Conservation (phyloP, 345 rosid genomes). For the Isatis tinctoria region DNA sequence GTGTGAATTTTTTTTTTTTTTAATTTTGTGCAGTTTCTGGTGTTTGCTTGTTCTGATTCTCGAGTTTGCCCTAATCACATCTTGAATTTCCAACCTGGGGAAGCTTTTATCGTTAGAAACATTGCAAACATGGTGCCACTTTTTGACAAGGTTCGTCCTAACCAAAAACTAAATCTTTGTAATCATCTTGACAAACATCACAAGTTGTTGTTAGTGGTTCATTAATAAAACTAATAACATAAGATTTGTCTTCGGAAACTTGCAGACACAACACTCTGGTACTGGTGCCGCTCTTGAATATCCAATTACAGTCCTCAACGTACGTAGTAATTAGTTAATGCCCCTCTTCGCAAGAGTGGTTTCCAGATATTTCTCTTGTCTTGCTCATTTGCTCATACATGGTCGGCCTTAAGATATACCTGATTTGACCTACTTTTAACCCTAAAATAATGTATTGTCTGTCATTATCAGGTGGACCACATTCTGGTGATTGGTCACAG, state of each 20-base stretch:
- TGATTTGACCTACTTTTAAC: not conserved
- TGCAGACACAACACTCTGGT: conserved; percentile 67
- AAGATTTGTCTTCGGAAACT: conserved; percentile 3
- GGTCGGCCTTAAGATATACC: too few species aligned
- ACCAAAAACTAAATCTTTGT: not conserved
- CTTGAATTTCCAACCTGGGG: conserved; percentile 91
- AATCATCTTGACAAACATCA: not conserved
- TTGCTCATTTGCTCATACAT: not conserved
- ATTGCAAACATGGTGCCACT: conserved; percentile 97
- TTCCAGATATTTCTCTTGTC: not conserved
- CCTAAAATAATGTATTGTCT: not conserved
- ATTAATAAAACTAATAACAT: not conserved
- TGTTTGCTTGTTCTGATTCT: conserved; percentile 96
- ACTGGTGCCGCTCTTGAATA: conserved; percentile 96
- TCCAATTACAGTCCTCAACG: conserved; percentile 85
- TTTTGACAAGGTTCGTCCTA: conserved; percentile 49
- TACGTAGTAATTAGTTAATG: conserved; percentile 19
- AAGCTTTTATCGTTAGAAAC: conserved; percentile 92
- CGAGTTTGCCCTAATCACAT: conserved; percentile 89
- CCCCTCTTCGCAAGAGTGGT: not conserved
- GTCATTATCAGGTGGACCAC: conserved; percentile 66
- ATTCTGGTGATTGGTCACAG: conserved; percentile 92
- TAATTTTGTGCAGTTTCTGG: conserved; percentile 49
- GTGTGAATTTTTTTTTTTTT: not conserved
- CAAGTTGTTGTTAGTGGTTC: not conserved